Evolutionary conservation across 352 stramenopile species (phyloP).

Genomic region (Pythium coloratum): DNA sequence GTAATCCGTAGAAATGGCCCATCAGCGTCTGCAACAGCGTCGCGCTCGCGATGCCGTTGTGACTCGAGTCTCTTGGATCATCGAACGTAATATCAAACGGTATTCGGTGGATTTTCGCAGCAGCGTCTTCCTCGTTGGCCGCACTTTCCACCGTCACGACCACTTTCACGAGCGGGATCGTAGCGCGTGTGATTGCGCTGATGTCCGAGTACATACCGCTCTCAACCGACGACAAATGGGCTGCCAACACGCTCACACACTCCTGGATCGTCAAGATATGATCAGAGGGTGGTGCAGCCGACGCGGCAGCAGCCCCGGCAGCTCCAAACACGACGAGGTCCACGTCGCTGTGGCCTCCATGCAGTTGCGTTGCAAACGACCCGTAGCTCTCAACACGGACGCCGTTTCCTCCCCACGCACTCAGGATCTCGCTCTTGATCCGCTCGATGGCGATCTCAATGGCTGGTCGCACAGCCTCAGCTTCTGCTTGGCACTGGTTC

Average conservation of each 20-base stretch:
- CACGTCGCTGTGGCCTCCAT: constrained; percentile 67
- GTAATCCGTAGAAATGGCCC: constrained; percentile 71
- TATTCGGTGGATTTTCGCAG: constrained; percentile 32
- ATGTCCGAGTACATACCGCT: constrained; percentile 39
- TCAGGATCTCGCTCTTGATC: constrained; percentile 44
- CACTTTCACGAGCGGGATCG: constrained; percentile 79
- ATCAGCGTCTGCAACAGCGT: constrained; percentile 66
- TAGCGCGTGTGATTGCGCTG: constrained; percentile 69
- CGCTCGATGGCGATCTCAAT: constrained; percentile 57
- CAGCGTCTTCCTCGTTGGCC: background rate
- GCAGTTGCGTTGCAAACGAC: constrained; percentile 70
- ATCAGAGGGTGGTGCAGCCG: background rate
- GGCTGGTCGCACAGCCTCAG: constrained; percentile 32
- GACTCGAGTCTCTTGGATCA: constrained; percentile 47
- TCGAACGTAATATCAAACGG: constrained; percentile 88
- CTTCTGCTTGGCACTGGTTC: constrained; percentile 43
- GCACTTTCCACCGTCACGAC: constrained; percentile 41
- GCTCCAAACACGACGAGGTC: constrained; percentile 76
- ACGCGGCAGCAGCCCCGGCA: background rate
- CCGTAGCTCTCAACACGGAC: constrained; percentile 68
- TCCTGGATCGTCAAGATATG: constrained; percentile 33
- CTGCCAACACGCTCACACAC: constrained; percentile 44
- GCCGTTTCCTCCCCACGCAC: constrained; percentile 44
- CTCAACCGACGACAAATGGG: constrained; percentile 19
- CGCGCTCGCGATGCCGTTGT: constrained; percentile 79